Evolutionary conservation across 345 rosid species (phyloP).

Genomic region (Hirschfeldia incana): DNA sequence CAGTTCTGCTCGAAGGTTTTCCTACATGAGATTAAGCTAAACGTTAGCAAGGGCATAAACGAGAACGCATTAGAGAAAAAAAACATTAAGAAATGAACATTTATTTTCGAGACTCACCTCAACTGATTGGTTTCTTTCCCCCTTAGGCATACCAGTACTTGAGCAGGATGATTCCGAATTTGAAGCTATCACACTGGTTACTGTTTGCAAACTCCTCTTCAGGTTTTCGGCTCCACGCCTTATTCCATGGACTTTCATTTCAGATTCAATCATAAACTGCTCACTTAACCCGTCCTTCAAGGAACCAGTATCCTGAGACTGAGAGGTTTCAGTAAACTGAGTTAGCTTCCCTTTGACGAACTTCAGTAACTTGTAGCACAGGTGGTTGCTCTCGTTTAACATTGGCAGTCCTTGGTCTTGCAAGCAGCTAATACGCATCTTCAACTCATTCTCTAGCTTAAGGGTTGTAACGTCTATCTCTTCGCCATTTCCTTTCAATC

Average conservation of each 20-base stretch:
- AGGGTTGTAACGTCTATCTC: slow-evolving; percentile 54
- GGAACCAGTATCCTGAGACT: slow-evolving; percentile 41
- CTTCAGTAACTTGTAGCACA: slow-evolving; percentile 66
- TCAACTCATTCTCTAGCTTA: slow-evolving; percentile 74
- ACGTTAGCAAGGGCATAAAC: slow-evolving; percentile 13
- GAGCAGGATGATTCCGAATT: slow-evolving; percentile 37
- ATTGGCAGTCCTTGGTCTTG: slow-evolving; percentile 77
- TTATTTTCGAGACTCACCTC: slow-evolving; percentile 52
- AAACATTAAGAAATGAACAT: neutral
- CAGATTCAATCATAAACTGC: slow-evolving; percentile 73
- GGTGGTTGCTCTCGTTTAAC: slow-evolving; percentile 60
- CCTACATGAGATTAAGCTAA: slow-evolving; percentile 46
- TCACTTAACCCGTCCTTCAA: slow-evolving; percentile 51
- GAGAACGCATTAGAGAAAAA: neutral
- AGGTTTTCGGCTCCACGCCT: slow-evolving; percentile 73
- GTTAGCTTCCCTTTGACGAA: slow-evolving; percentile 55
- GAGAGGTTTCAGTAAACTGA: slow-evolving; percentile 51
- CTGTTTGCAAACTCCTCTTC: slow-evolving; percentile 70
- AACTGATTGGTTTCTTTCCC: slow-evolving; percentile 46
- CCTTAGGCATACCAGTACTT: slow-evolving; percentile 32
- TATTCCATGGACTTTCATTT: slow-evolving; percentile 66
- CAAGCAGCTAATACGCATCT: slow-evolving; percentile 59
- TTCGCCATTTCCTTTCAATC: slow-evolving; percentile 63
- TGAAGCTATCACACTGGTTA: slow-evolving; percentile 46
- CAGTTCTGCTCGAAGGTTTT: slow-evolving; percentile 55